Evolutionary conservation across 1,139 yeast genomes (phyloP).

Genomic region (Yamadazyma taylorii): DNA sequence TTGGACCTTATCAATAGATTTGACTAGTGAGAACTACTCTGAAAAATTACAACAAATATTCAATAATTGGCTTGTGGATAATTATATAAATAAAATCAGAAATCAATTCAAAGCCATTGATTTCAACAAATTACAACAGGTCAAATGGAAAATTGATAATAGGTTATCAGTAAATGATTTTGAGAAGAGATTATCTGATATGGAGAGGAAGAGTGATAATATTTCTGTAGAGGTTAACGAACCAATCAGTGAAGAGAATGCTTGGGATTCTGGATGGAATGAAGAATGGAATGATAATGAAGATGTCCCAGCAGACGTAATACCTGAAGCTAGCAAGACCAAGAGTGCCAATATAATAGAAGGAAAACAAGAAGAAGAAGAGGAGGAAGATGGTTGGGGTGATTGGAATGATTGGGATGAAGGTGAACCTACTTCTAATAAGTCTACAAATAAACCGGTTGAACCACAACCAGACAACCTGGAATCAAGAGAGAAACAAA

Average conservation of each 20-base stretch:
- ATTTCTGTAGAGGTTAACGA: conserved; percentile 14
- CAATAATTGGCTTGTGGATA: conserved; percentile 32
- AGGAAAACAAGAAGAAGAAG: conserved; percentile 5
- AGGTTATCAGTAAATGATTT: conserved; percentile 10
- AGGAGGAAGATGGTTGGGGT: conserved; percentile 20
- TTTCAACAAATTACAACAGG: conserved; percentile 12
- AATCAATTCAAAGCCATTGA: conserved; percentile 15
- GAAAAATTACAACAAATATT: conserved; percentile 29
- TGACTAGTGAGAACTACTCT: conserved; percentile 13
- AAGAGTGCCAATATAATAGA: too few species aligned
- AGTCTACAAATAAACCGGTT: neutral
- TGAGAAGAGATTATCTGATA: conserved; percentile 12
- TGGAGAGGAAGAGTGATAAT: conserved; percentile 17
- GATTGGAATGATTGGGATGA: conserved; percentile 22
- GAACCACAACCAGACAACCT: conserved; percentile 1
- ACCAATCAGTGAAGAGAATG: conserved; percentile 14
- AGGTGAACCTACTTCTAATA: conserved; percentile 3
- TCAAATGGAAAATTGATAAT: conserved; percentile 14
- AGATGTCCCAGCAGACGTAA: neutral
- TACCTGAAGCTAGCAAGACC: too few species aligned
- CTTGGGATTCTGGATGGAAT: conserved; percentile 25
- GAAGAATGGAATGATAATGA: conserved; percentile 23
- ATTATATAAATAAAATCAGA: conserved; percentile 26
- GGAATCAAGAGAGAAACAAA: conserved; percentile 1
- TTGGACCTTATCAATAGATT: conserved; percentile 30